phyloP scores from a whole-genome alignment of 2,329 filamentous ascomycete species.

The Metarhizium brunneum region DNA sequence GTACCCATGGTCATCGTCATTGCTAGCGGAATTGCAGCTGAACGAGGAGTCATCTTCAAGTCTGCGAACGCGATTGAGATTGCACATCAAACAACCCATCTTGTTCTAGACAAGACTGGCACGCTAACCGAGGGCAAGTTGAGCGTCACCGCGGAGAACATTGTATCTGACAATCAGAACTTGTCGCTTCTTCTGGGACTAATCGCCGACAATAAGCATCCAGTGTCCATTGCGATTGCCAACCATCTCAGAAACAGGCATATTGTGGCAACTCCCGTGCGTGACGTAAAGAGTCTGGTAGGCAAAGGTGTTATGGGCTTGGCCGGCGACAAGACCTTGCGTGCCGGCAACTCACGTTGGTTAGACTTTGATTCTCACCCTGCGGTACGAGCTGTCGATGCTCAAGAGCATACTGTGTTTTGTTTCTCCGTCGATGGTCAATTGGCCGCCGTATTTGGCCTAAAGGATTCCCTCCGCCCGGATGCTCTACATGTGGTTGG shows the following conservation, averaged over 20 bases:
- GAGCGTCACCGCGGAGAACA: constrained; percentile 21
- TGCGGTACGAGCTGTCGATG: constrained; percentile 24
- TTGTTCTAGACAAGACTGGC: constrained; percentile 76
- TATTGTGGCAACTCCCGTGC: constrained; percentile 12
- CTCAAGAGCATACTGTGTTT: constrained; percentile 32
- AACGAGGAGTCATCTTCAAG: constrained; percentile 60
- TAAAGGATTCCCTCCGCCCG: constrained; percentile 35
- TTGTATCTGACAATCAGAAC: background rate
- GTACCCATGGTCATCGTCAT: constrained; percentile 75
- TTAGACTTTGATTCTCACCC: constrained; percentile 22
- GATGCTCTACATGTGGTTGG: constrained; percentile 29
- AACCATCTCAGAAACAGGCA: constrained; percentile 23
- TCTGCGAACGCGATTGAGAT: constrained; percentile 54
- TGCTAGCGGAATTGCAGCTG: constrained; percentile 55
- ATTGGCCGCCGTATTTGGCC: constrained; percentile 32
- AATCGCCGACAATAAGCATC: constrained; percentile 37
- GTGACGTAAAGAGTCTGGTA: constrained; percentile 27
- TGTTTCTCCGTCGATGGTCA: constrained; percentile 32
- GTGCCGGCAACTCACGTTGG: constrained; percentile 44
- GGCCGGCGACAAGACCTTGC: constrained; percentile 19
- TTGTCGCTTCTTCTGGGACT: constrained; percentile 20
- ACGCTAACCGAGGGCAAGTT: constrained; percentile 57
- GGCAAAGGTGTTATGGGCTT: constrained; percentile 37
- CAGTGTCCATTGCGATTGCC: constrained; percentile 36
- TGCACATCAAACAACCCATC: constrained; percentile 50